Percentiles rank a stretch among this genome's conserved stretches.
Conservation (phyloP, 1,139 yeast genomes). For the Suhomyces anneliseae region DNA sequence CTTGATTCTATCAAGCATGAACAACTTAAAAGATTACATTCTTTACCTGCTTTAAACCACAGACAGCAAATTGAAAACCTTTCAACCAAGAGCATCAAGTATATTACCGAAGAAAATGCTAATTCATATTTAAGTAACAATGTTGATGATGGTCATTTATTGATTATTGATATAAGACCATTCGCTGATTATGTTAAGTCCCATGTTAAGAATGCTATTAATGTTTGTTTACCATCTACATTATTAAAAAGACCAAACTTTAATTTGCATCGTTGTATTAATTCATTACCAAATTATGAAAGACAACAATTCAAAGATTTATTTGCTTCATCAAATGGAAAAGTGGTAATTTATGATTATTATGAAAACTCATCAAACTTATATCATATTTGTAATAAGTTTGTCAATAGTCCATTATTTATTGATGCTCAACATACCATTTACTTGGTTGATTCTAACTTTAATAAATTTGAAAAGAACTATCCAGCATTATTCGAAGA, state of each 20-base stretch:
- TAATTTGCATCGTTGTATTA: constrained; percentile 54
- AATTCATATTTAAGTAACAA: constrained; percentile 1
- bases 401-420: constrained; percentile 32
- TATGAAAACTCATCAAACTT: constrained; percentile 37
- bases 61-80: constrained; percentile 14
- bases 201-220: constrained; percentile 58
- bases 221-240: constrained; percentile 77
- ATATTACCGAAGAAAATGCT: constrained; percentile 4
- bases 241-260: constrained; percentile 68
- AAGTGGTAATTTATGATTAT: constrained; percentile 34
- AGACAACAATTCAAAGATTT: constrained; percentile 26
- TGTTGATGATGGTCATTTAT: constrained; percentile 11
- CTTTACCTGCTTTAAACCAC: constrained; percentile 15
- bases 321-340: constrained; percentile 9
- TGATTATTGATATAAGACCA: constrained; percentile 70
- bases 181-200: constrained; percentile 58
- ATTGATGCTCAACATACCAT: constrained; percentile 29
- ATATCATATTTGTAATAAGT: constrained; percentile 50
- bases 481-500: constrained; percentile 21
- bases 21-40: constrained; percentile 18
- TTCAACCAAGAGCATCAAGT: constrained; percentile 8
- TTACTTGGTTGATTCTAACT: constrained; percentile 34
- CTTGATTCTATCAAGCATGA: constrained; percentile 19
- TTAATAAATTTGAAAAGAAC: constrained; percentile 25
- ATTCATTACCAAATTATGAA: constrained; percentile 53